These are phyloP conservation scores for Gossypium gossypioides DNA, from an alignment of 441 rosid genomes.

Conservation along the genomic window DNA sequence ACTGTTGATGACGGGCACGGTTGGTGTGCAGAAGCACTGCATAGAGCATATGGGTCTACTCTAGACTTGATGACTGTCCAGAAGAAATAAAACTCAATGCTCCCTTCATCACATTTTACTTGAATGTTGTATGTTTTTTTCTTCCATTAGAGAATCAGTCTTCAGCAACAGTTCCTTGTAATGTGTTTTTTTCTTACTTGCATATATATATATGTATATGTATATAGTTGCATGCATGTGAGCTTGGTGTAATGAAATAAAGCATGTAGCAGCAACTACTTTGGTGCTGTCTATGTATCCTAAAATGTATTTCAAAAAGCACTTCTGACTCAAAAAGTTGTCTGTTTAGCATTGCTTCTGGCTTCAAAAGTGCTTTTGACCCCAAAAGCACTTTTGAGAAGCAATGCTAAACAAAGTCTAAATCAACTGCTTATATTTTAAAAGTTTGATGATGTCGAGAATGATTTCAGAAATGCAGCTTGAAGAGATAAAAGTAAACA, in stretches of 20 bases:
- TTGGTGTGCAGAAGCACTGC: conserved; percentile 65
- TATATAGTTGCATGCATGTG: neutral
- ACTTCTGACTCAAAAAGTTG: too few relatives aligned
- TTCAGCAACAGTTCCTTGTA: neutral
- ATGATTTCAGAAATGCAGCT: too few relatives aligned
- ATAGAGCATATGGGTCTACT: conserved; percentile 40
- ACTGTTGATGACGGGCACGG: conserved; percentile 79
- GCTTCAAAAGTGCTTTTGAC: too few relatives aligned
- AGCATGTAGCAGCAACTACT: neutral
- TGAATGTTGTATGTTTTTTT: neutral
- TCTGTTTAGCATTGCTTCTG: too few relatives aligned
- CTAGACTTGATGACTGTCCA: conserved; percentile 50
- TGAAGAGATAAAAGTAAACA: too few relatives aligned
- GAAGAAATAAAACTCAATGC: conserved; percentile 20
- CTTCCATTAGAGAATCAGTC: neutral
- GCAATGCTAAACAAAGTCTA: too few relatives aligned
- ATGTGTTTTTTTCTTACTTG: neutral
- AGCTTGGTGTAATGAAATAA: neutral
- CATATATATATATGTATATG: neutral
- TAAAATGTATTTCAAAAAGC: too few relatives aligned
- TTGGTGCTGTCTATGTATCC: neutral
- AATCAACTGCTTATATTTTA: too few relatives aligned
- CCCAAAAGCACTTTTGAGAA: too few relatives aligned
- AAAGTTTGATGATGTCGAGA: too few relatives aligned
- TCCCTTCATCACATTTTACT: neutral